Conservation (phyloP, 164 flowering plant genomes). For the Dillenia suffruticosa region DNA sequence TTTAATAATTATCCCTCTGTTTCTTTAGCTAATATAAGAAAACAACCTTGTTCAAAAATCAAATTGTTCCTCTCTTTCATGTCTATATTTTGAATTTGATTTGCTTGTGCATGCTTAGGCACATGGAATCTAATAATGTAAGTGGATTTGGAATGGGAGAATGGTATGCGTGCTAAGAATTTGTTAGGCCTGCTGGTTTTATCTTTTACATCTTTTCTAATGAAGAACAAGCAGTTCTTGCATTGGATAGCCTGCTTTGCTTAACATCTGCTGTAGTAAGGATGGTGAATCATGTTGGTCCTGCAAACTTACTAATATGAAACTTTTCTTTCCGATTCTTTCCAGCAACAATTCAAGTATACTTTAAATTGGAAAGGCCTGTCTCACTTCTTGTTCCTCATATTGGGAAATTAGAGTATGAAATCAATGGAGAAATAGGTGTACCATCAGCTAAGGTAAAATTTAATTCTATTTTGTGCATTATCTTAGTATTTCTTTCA, state of each 20-base stretch:
- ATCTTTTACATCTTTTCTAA: neutral
- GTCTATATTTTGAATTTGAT: too few relatives aligned
- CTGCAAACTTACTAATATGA: neutral
- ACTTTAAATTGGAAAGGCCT: conserved; percentile 54
- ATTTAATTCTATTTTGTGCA: neutral
- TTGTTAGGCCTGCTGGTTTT: neutral
- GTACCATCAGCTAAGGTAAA: conserved; percentile 54
- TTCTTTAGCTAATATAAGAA: too few relatives aligned
- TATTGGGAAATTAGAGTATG: conserved; percentile 50
- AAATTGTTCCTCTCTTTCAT: too few relatives aligned
- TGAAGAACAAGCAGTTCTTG: neutral
- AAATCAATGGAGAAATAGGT: conserved; percentile 54
- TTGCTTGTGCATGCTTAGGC: too few relatives aligned
- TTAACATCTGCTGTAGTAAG: too few relatives aligned
- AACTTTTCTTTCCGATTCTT: conserved; percentile 2
- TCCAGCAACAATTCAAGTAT: conserved; percentile 62
- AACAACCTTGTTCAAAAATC: too few relatives aligned
- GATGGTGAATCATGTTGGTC: too few relatives aligned
- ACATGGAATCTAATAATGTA: too few relatives aligned
- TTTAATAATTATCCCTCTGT: too few relatives aligned
- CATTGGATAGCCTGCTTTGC: neutral
- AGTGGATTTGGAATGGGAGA: neutral
- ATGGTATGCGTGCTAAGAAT: neutral
- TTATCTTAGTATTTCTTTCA: conserved; percentile 2
- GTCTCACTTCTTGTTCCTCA: conserved; percentile 44